Percentiles rank a stretch among this genome's conserved stretches.
phyloP scores from a whole-genome alignment of 2,329 filamentous ascomycete genomes.

The Alternaria ethzedia region DNA sequence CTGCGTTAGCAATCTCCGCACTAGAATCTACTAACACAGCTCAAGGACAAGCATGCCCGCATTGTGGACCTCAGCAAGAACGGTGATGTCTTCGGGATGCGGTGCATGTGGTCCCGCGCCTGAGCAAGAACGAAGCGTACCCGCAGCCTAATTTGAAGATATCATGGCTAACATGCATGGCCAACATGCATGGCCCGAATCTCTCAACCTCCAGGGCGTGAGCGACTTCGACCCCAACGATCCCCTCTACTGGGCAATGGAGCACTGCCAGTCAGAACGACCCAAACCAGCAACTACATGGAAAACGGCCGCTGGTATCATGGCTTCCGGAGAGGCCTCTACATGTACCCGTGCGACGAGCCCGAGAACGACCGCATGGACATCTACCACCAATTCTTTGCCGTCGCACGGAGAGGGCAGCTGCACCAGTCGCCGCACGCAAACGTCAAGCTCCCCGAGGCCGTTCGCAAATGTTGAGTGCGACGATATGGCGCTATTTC shows the following conservation, averaged over 20 bases:
- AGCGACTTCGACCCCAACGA: constrained; percentile 81
- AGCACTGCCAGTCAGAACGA: constrained; percentile 64
- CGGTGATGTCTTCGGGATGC: background rate
- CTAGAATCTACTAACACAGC: constrained; percentile 13
- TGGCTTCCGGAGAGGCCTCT: constrained; percentile 70
- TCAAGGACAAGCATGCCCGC: background rate
- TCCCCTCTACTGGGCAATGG: constrained; percentile 74
- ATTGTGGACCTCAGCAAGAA: background rate
- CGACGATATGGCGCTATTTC: background rate
- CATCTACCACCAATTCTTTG: constrained; percentile 80
- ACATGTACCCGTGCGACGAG: constrained; percentile 80
- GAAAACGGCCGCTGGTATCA: constrained; percentile 76
- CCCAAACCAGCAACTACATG: constrained; percentile 55
- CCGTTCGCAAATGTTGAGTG: background rate
- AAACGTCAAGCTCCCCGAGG: background rate
- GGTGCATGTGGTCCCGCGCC: constrained; percentile 33
- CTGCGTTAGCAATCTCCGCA: background rate
- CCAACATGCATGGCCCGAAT: constrained; percentile 59
- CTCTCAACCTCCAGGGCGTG: constrained; percentile 84
- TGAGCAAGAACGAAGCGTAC: constrained; percentile 27
- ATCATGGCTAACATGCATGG: constrained; percentile 37
- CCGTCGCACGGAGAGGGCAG: constrained; percentile 65
- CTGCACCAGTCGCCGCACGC: constrained; percentile 52
- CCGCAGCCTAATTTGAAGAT: constrained; percentile 43
- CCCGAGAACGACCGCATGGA: constrained; percentile 79